Percentiles rank a stretch among this genome's conserved stretches.
These are phyloP conservation scores for Pseudozyma thailandica DNA, from an alignment of 1,284 basidiomycete species.

Conservation along the genomic window DNA sequence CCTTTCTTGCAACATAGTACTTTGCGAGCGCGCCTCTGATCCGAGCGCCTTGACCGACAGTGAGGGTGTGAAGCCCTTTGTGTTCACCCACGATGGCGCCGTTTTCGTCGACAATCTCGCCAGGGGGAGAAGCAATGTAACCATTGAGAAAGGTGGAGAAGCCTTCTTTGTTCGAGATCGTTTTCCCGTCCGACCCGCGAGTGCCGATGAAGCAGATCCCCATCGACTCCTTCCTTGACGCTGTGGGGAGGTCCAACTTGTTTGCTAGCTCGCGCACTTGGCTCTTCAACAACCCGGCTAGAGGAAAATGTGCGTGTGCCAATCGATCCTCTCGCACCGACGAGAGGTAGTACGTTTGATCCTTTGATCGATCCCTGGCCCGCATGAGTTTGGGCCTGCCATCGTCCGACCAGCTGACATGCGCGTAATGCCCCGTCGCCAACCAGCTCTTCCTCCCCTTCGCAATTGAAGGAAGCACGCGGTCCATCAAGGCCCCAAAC, in stretches of 20 bases:
- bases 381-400: slow-evolving; percentile 42
- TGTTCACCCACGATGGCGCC: slow-evolving; percentile 76
- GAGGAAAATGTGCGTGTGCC: slow-evolving; percentile 76
- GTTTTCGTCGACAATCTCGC: slow-evolving; percentile 75
- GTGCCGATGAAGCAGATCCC: slow-evolving; percentile 93
- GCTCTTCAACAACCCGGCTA: slow-evolving; percentile 60
- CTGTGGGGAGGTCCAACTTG: slow-evolving; percentile 78
- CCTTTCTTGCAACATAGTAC: slow-evolving; percentile 83
- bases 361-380: slow-evolving; percentile 73
- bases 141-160: slow-evolving; percentile 69
- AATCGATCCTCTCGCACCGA: slow-evolving; percentile 47
- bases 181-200: slow-evolving; percentile 67
- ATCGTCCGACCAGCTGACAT: slow-evolving; percentile 71
- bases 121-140: slow-evolving; percentile 78
- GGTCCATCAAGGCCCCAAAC: slow-evolving; percentile 84
- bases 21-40: slow-evolving; percentile 75
- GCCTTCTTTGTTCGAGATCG: slow-evolving; percentile 20
- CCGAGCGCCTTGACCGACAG: slow-evolving; percentile 82
- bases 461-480: not conserved
- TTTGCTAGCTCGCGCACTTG: slow-evolving; percentile 83
- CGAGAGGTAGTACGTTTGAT: slow-evolving; percentile 93
- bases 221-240: slow-evolving; percentile 86
- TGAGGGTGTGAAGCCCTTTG: slow-evolving; percentile 84
- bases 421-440: slow-evolving; percentile 91
- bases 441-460: slow-evolving; percentile 70